Evolutionary conservation across 768 basidiomycete genomes (phyloP), one percentile per base, ranked within the genome.

Genomic region (Suillus subaureus): DNA sequence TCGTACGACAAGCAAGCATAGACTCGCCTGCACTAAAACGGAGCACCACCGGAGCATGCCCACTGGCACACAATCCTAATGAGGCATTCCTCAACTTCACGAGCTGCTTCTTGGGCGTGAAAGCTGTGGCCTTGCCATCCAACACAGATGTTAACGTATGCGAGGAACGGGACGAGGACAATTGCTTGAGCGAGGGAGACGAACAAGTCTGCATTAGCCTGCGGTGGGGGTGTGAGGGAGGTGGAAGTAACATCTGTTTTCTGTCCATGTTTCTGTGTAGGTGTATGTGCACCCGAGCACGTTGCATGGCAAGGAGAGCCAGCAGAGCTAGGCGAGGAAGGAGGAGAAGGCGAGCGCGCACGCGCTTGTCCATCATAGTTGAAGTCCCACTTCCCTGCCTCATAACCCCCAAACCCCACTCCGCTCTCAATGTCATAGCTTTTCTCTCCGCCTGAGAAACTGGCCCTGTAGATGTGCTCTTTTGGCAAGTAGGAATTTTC

Each of bases 361-460:
- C 45, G 55, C 13, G 56, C n/a, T 64, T 31, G 58, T 12, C 40
- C 57, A 15, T 61, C 66, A 43, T 61, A 54, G 49, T 67, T 67
- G 31, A 40, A 65, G 37, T 67, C 64, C 35, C 60, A 60, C 26
- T 23, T 23, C 8, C 4, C 16, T 39, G 26, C 4, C 28, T 58
- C 16, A 6, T 15, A 26, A 21, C 4, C 23, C 15, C 13, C 1
- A 39, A 16, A 11, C 16, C 57, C 57, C 18, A 11, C 37, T 40
- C 37, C 11, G 16, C 18, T 28, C 6, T 40, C 37, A 40, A 11
- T 26, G n/a, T 11, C 23, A 18, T 18, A 26, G 39, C 26, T 1
- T 58, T 40, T 40, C 26, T 39, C 57, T 40, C 18, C 18, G 8
- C 18, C 16, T 16, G 57, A 58, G 26, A 40, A 58, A 40, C 39